These are phyloP conservation scores for Coprinopsis sp. DNA, from an alignment of 768 basidiomycete species.

Conservation along the genomic window DNA sequence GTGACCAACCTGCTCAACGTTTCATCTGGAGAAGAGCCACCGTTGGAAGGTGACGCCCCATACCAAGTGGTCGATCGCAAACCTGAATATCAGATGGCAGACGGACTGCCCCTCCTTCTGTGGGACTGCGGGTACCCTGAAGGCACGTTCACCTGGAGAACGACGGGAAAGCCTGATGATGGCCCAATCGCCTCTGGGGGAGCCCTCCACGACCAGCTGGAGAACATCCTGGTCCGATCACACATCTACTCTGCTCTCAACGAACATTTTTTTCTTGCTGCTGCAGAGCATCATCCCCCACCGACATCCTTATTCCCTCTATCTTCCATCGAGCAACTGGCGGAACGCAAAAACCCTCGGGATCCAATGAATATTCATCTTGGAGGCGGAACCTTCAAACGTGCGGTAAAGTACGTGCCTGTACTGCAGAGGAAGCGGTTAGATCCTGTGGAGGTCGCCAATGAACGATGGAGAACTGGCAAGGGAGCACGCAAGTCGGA, in stretches of 20 bases:
- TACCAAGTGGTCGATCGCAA: conserved; percentile 58
- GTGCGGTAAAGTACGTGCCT: conserved; percentile 59
- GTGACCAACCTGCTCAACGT: conserved; percentile 73
- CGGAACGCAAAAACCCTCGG: conserved; percentile 13
- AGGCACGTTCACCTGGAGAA: conserved; percentile 69
- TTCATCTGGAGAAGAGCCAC: conserved; percentile 38
- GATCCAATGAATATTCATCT: conserved; percentile 47
- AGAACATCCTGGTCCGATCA: conserved; percentile 54
- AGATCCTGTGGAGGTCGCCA: conserved; percentile 67
- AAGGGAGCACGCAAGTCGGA: conserved; percentile 49
- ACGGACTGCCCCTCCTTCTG: conserved; percentile 83
- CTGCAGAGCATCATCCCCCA: conserved; percentile 43
- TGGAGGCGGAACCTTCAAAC: conserved; percentile 66
- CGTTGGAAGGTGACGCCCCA: conserved; percentile 26
- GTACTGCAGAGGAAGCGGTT: conserved; percentile 63
- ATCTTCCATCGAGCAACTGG: conserved; percentile 16
- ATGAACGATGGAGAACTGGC: conserved; percentile 73
- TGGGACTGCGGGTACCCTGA: conserved; percentile 82
- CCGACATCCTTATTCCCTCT: conserved; percentile 37
- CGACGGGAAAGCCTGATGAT: conserved; percentile 37
- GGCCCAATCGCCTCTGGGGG: conserved; percentile 17
- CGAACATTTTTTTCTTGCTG: conserved; percentile 59
- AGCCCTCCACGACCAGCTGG: conserved; percentile 46
- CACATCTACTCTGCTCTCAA: conserved; percentile 61
- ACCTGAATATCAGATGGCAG: conserved; percentile 93